Evolutionary conservation across 257 asterid species (phyloP), one percentile per base, ranked within the genome.

Genomic region (Schizonepeta tenuifolia): DNA sequence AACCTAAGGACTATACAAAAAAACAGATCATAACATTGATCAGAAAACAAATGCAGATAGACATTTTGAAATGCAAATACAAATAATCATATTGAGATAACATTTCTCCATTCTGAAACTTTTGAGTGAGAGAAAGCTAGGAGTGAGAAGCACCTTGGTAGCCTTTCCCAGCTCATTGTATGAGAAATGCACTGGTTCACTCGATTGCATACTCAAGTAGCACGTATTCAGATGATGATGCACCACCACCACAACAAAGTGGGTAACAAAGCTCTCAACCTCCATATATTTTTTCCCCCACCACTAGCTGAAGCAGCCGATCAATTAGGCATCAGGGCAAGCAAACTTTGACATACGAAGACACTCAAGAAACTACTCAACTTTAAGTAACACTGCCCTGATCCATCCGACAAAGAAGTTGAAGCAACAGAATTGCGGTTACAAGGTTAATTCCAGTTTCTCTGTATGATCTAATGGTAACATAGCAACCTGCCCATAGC

Each of bases 211-310:
- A 92, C 86, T 92, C 96, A 63, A 89, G 96, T 56, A 92, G 95
- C 0, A 91, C 89, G 62, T 86, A 86, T 13, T 85, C 90, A 50
- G 89, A 78, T 0, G 96, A 86, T 67, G 40, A 83, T 80, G 78
- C 93, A 92, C 83, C 95, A 89, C 83, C 84, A 88, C 97, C 97
- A n/a, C n/a, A n/a, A n/a, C n/a, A n/a, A n/a, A n/a, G n/a, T n/a
- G n/a, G n/a, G n/a, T n/a, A n/a, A n/a, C n/a, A n/a, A n/a, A n/a
- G n/a, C n/a, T n/a, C n/a, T n/a, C n/a, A n/a, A n/a, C n/a, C n/a
- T n/a, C n/a, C n/a, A n/a, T n/a, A n/a, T n/a, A n/a, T n/a, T n/a
- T n/a, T n/a, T n/a, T n/a, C n/a, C 72, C 60, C 69, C 80, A 17
- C 67, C 49, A 50, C 11, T n/a, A 0, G 72, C 46, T 2, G 71